Conservation (phyloP, 2,329 filamentous ascomycete genomes). For the Ambrosiella cleistominuta region DNA sequence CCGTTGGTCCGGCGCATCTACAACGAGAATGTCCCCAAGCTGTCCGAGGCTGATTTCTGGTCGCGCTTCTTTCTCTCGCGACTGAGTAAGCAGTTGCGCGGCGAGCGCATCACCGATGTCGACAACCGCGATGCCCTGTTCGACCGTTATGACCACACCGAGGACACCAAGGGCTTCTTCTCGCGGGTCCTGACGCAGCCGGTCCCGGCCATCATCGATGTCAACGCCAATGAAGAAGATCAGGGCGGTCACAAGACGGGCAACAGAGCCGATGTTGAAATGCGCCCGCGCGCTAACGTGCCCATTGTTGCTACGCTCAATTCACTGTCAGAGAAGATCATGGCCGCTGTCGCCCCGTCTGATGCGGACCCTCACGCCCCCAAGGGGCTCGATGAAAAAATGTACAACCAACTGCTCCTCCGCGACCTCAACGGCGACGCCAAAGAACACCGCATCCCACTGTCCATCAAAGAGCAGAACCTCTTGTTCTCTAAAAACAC, state of each 20-base stretch:
- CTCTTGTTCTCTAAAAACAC: constrained; percentile 55
- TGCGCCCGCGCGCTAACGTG: constrained; percentile 66
- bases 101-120: constrained; percentile 64
- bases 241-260: constrained; percentile 66
- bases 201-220: constrained; percentile 76
- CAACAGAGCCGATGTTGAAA: constrained; percentile 77
- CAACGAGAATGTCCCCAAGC: constrained; percentile 75
- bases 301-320: constrained; percentile 84
- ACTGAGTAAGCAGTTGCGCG: constrained; percentile 77
- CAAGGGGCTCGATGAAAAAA: constrained; percentile 48
- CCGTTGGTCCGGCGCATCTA: constrained; percentile 80
- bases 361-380: constrained; percentile 47
- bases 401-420: constrained; percentile 57
- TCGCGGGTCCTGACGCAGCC: constrained; percentile 41
- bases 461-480: constrained; percentile 78
- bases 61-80: constrained; percentile 82
- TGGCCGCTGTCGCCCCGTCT: constrained; percentile 67
- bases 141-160: constrained; percentile 66
- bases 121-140: constrained; percentile 65
- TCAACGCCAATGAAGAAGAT: constrained; percentile 90
- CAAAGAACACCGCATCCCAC: constrained; percentile 58
- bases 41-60: constrained; percentile 75
- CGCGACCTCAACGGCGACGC: constrained; percentile 62
- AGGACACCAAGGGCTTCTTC: constrained; percentile 39
- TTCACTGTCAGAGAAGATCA: constrained; percentile 78